Base-by-base conservation (phyloP, 352 stramenopile genomes). In the Globisporangium paddicum region DNA sequence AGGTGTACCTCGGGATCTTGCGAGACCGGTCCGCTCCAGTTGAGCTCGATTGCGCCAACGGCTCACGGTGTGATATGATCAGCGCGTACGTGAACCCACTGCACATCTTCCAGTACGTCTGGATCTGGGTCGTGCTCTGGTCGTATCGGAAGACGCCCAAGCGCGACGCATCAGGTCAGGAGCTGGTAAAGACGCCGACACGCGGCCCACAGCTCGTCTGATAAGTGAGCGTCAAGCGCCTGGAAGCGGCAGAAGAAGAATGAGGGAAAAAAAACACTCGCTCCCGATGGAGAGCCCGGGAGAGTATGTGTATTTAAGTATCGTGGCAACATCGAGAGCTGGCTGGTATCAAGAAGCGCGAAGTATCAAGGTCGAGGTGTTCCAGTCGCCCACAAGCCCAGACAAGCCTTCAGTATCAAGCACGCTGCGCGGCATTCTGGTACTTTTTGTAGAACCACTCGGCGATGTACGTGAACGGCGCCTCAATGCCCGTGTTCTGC, bases 381-480 rank as follows among this genome's bases (percentile, higher is more conserved):
- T 32, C 28, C 28, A 32, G 28, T 32, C 28, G 28, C 6, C 28
- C 28, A 32, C 6, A 6, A 32, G 14, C 16, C 16, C n/a, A n/a
- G 14, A 41, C 35, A 41, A 41, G 14, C 16, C 16, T 42, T 6
- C 28, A 32, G 40, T 26, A 35, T 63, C 41, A 89, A 13, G 72
- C 77, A 3, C 76, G 75, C 51, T 87, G 69, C 0, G 79, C 82
- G 32, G 78, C 77, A 55, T 66, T 71, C 50, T 90, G 82, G 58
- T 94, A 94, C 60, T 91, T 92, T 51, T 89, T 90, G 70, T 90
- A 77, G 51, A 93, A 94, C 72, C 79, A 88, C 55, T 89, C 79
- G 28, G 85, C 82, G 56, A 94, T 89, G 71, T 91, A 76, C 25
- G 68, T 58, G 66, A 94, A 94, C 8, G 85, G 79, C 32, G 77